Conservation (phyloP, 2,329 filamentous ascomycete species). For the Dactylellina leptospora region DNA sequence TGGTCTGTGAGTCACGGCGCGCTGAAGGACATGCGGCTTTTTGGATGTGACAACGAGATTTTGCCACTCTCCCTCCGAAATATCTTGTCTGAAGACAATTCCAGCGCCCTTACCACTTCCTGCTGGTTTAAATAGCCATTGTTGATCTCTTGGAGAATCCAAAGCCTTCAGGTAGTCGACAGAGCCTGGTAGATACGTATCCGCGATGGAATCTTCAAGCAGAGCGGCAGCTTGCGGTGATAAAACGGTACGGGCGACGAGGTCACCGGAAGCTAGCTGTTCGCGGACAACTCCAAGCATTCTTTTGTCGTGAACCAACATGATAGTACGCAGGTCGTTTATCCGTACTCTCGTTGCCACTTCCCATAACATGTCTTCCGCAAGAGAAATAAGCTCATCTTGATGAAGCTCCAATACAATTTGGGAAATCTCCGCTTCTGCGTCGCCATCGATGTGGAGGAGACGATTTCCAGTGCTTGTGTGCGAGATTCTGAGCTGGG, state of each 20-base stretch:
- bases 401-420: conserved; percentile 62
- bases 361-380: conserved; percentile 59
- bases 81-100: conserved; percentile 62
- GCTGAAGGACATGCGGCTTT: conserved; percentile 50
- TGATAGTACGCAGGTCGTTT: conserved; percentile 62
- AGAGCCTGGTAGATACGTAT: conserved; percentile 60
- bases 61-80: conserved; percentile 59
- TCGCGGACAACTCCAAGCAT: conserved; percentile 61
- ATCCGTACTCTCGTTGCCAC: conserved; percentile 60
- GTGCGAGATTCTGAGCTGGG: conserved; percentile 54
- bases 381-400: conserved; percentile 59
- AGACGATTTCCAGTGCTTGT: conserved; percentile 10
- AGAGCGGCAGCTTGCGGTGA: conserved; percentile 50
- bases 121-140: conserved; percentile 61
- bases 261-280: conserved; percentile 58
- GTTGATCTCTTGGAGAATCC: conserved; percentile 52
- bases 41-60: not conserved
- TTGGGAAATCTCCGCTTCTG: conserved; percentile 59
- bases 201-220: conserved; percentile 57
- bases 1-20: conserved; percentile 47
- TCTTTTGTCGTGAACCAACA: conserved; percentile 62
- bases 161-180: conserved; percentile 53
- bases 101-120: conserved; percentile 61
- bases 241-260: conserved; percentile 52
- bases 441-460: conserved; percentile 54